Base-by-base conservation (phyloP, 2,329 filamentous ascomycete species). In the Curvularia lunata region DNA sequence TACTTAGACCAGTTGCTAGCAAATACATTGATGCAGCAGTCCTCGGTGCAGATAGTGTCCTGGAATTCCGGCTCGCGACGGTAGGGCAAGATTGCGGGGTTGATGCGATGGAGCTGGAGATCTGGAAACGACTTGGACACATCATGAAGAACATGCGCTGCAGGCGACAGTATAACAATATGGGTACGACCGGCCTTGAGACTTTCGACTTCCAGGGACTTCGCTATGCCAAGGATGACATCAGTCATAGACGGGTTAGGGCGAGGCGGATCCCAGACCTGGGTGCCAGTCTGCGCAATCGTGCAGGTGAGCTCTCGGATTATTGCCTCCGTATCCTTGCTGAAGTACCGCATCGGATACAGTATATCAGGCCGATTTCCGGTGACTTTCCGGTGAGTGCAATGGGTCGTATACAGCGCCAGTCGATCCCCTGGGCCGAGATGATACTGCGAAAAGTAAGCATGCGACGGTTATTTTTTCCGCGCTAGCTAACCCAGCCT, bases 321-420 rank as follows among this genome's bases (percentile, higher is more conserved):
- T 1, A 51, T 58, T 3, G 65, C 56, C 16, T 66, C 60, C 4
- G 56, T 64, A 13, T 66, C 65, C 5, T 57, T 28, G 28, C 40
- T 50, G 45, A 68, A 34, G 2, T 54, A 46, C 16, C 58, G 48
- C 8, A 75, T 48, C 18, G 72, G 67, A 43, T 64, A 65, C 3
- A 70, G 51, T 9, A 64, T n/a, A 8, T 74, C 71, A 21, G 70
- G 70, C 25, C 61, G 57, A 37, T 64, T 74, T 18, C 70, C 65
- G 7, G 67, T 68, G 28, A 71, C 63, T 9, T 58, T 27, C 10
- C 64, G 65, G 45, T 74, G 71, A 19, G 65, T 71, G 40, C 72
- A 74, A 41, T 74, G 69, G 1, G 73, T 74, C 1, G 69, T 67
- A 47, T 69, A 75, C 23, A 75, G 52, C 2, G 69, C 71, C 32